Base-by-base conservation (phyloP, 106 monocot genomes). In the Apostasia shenzhenica region DNA sequence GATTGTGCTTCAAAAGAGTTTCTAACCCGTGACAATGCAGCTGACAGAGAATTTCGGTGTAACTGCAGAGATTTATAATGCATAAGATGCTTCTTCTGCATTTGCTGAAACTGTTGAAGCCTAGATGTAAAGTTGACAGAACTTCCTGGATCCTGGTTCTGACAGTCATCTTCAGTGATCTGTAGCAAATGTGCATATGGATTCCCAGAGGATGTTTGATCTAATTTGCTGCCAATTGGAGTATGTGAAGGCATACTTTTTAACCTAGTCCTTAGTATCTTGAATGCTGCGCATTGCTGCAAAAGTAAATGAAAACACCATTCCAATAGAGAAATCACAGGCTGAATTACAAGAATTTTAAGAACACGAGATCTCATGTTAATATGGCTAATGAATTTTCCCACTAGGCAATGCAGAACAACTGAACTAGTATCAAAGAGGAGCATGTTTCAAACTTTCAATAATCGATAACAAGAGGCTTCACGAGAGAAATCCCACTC, bases 201-300 rank as follows among this genome's bases (percentile, higher is more conserved):
- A 61, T 75, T 82, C 37, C 67, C 73, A 14, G 89, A 85, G 11
- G 80, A 40, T 12, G 70, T 50, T 38, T 72, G 48, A 44, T 75
- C 79, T 13, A 79, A n/a, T 53, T 84, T 78, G 14, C 81, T 79
- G 45, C 42, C 73, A n/a, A 38, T 66, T 48, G 72, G 76, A 57
- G 66, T 44, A 55, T 49, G 76, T 44, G 75, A 73, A 6, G 90
- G 88, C 8, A 91, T 79, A 52, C 79, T 87, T 72, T 90, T 94
- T 63, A 94, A 80, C 62, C 94, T 82, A 54, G 85, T 90, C 75
- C 81, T 50, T 45, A 94, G 66, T 78, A 94, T 90, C 73, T 91
- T 88, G 77, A 91, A 94, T 46, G 90, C 90, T 44, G 81, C 71
- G 77, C 90, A 88, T 90, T 90, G 90, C 90, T 94, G 90, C 74